These are phyloP conservation scores for Vigna hirtella DNA, from an alignment of 306 rosid genomes.

Conservation along the genomic window DNA sequence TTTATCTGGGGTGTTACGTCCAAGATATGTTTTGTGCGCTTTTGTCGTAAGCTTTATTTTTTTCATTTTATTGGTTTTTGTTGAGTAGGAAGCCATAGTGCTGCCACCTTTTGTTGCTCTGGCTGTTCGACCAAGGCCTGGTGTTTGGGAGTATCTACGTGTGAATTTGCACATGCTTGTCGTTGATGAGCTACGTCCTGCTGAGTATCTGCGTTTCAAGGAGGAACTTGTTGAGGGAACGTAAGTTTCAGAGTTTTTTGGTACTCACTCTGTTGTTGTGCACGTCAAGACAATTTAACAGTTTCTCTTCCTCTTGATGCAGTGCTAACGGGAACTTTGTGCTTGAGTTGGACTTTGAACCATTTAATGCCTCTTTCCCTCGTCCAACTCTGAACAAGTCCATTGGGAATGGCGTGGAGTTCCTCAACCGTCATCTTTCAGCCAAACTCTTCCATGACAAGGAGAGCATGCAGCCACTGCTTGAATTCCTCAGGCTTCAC, in stretches of 20 bases:
- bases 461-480: slow-evolving; percentile 94
- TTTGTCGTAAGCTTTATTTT: not conserved
- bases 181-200: slow-evolving; percentile 69
- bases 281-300: not conserved
- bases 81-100: slow-evolving; percentile 80
- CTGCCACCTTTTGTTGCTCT: slow-evolving; percentile 93
- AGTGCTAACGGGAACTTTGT: slow-evolving; percentile 82
- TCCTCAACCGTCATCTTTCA: slow-evolving; percentile 97
- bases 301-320: slow-evolving; percentile 25
- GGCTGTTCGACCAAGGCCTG: slow-evolving; percentile 98
- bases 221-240: slow-evolving; percentile 97
- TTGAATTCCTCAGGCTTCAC: slow-evolving; percentile 89
- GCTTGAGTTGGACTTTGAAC: slow-evolving; percentile 97
- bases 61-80: not conserved
- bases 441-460: slow-evolving; percentile 97
- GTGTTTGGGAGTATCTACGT: slow-evolving; percentile 95
- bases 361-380: slow-evolving; percentile 85
- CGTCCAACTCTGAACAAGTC: slow-evolving; percentile 92
- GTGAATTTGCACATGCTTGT: slow-evolving; percentile 76
- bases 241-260: slow-evolving; percentile 42
- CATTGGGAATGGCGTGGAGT: slow-evolving; percentile 96
- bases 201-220: slow-evolving; percentile 91
- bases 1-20: not conserved
- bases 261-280: not conserved
- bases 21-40: not conserved